Evolutionary conservation across 371 early-diverging fungal species (phyloP).

Genomic region (Rhizopus stolonifer): DNA sequence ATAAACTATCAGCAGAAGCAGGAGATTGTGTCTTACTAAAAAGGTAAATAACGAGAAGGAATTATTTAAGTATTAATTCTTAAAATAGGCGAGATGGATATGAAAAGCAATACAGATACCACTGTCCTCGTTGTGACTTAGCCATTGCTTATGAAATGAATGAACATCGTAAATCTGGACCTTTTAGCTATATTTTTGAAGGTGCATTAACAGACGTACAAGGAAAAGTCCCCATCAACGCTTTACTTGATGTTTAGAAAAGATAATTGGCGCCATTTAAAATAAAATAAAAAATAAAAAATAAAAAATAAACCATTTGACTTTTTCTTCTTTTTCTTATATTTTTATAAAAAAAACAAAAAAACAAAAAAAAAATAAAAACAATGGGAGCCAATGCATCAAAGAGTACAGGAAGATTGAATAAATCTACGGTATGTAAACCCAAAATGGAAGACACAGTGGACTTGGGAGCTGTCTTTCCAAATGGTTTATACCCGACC

Average conservation of each 20-base stretch:
- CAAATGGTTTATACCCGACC: conserved; percentile 72
- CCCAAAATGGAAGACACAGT: conserved; percentile 57
- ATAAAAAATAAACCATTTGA: conserved; percentile 6
- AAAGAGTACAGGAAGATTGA: conserved; percentile 9
- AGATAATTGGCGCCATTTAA: neutral
- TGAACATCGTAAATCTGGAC: conserved; percentile 52
- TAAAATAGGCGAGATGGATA: conserved; percentile 46
- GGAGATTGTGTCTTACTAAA: conserved; percentile 47
- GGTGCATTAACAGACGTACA: conserved; percentile 62
- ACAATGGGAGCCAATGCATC: conserved; percentile 27
- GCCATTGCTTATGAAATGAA: conserved; percentile 64
- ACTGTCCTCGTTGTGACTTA: conserved; percentile 62
- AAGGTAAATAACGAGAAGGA: conserved; percentile 32
- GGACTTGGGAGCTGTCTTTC: conserved; percentile 72
- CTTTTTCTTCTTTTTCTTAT: conserved; percentile 2
- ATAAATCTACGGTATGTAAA: conserved; percentile 8
- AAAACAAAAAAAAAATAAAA: conserved; percentile 1
- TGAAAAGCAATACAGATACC: conserved; percentile 64
- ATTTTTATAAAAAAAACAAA: neutral
- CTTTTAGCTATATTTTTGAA: conserved; percentile 63
- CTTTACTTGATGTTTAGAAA: conserved; percentile 24
- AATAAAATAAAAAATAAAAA: conserved; percentile 1
- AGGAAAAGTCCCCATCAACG: conserved; percentile 51
- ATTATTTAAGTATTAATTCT: neutral
- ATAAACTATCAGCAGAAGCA: conserved; percentile 57